Conservation (phyloP, 495 filamentous ascomycete species). For the Venustampulla echinocandica region DNA sequence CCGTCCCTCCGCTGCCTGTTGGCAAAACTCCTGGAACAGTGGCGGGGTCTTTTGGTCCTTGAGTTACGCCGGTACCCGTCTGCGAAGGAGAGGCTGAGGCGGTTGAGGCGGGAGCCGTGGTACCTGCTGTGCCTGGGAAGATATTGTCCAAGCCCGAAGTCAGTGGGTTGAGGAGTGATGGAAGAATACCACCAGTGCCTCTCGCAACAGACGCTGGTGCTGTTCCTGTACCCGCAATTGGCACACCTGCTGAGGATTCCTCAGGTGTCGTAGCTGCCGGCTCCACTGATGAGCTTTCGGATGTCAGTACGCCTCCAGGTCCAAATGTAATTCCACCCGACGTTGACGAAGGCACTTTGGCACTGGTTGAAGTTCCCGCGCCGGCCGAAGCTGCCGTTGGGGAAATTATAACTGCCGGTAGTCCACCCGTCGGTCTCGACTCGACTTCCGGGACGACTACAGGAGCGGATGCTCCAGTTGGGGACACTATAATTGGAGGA, state of each 20-base stretch:
- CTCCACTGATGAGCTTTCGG: background rate
- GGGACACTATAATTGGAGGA: constrained; percentile 11
- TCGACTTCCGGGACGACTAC: constrained; percentile 1
- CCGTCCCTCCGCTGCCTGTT: background rate
- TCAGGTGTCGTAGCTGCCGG: constrained; percentile 3
- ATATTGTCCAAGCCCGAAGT: background rate
- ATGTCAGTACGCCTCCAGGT: constrained; percentile 19
- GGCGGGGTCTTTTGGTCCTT: too few species aligned
- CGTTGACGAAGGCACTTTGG: too few species aligned
- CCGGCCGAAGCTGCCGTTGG: constrained; percentile 3
- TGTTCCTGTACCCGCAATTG: constrained; percentile 9
- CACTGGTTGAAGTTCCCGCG: background rate
- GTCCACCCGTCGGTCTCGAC: constrained; percentile 1
- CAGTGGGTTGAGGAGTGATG: background rate
- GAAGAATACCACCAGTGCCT: constrained; percentile 9
- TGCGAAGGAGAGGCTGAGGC: constrained; percentile 14
- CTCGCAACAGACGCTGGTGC: constrained; percentile 12
- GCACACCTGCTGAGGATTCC: constrained; percentile 1
- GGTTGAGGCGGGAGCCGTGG: constrained; percentile 18
- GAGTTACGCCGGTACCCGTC: too few species aligned
- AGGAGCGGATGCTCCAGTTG: constrained; percentile 13
- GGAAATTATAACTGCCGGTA: constrained; percentile 12
- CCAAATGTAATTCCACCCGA: constrained; percentile 19
- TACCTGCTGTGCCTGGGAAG: constrained; percentile 16
- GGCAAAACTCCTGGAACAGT: constrained; percentile 13